phyloP scores from a whole-genome alignment of 2,329 filamentous ascomycete species.

The Hyphodiscus sp. region DNA sequence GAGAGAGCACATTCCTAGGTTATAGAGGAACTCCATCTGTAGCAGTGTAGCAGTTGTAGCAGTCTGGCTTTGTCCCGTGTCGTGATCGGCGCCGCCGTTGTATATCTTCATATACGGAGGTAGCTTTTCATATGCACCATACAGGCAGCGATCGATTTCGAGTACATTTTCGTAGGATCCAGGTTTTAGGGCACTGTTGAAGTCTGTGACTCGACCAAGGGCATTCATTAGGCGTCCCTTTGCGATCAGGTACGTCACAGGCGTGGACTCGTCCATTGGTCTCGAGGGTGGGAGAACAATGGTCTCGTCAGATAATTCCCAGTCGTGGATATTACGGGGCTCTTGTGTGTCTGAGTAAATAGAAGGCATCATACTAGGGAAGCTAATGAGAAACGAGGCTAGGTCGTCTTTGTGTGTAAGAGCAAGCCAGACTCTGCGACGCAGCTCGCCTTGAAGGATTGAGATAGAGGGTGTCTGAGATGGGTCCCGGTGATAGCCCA shows the following conservation, averaged over 20 bases:
- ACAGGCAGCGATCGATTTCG: conserved; percentile 52
- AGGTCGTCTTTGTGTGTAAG: conserved; percentile 28
- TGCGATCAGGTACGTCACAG: conserved; percentile 69
- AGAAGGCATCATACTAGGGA: conserved; percentile 58
- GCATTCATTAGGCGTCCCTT: conserved; percentile 62
- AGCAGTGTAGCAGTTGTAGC: conserved; percentile 59
- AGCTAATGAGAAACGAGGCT: conserved; percentile 63
- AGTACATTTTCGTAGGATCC: conserved; percentile 57
- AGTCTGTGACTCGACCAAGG: conserved; percentile 64
- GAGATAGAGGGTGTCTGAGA: conserved; percentile 65
- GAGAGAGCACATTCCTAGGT: conserved; percentile 15
- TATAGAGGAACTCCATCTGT: conserved; percentile 42
- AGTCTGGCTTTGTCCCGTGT: conserved; percentile 52
- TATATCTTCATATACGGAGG: conserved; percentile 73
- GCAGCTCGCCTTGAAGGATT: conserved; percentile 71
- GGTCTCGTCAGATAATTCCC: conserved; percentile 63
- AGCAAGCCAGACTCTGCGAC: conserved; percentile 55
- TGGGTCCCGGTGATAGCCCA: conserved; percentile 51
- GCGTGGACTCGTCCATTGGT: conserved; percentile 63
- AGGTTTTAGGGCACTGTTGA: conserved; percentile 42
- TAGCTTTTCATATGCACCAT: conserved; percentile 54
- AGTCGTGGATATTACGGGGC: conserved; percentile 71
- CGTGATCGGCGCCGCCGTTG: conserved; percentile 60
- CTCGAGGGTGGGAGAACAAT: conserved; percentile 60
- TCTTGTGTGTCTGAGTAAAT: conserved; percentile 67